Conservation (phyloP, 2,329 filamentous ascomycete genomes). For the Monosporascus sp. region DNA sequence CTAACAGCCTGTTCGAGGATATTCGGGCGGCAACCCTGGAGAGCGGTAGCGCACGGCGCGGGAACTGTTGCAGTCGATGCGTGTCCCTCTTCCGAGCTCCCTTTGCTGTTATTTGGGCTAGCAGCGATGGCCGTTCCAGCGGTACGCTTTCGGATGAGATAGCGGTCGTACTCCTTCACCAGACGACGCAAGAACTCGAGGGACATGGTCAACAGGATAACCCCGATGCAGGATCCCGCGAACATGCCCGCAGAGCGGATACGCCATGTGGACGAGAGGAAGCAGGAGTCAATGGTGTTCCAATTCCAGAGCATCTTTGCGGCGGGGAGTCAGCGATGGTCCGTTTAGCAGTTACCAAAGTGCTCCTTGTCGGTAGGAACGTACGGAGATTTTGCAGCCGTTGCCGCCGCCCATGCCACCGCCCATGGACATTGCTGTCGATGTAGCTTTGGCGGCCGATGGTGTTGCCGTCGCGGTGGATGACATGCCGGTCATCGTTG, state of each 20-base stretch:
- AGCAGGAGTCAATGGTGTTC: constrained; percentile 68
- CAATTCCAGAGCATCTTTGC: constrained; percentile 75
- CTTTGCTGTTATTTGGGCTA: background rate
- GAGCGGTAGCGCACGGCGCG: background rate
- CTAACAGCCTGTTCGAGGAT: constrained; percentile 62
- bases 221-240: constrained; percentile 74
- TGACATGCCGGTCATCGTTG: constrained; percentile 13
- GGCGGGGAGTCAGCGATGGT: background rate
- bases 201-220: constrained; percentile 65
- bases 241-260: constrained; percentile 68
- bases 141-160: constrained; percentile 52
- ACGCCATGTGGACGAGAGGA: constrained; percentile 66
- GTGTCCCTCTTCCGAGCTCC: background rate
- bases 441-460: constrained; percentile 3
- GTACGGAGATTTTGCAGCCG: constrained; percentile 39
- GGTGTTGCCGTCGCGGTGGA: constrained; percentile 9
- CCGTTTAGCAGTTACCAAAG: constrained; percentile 1
- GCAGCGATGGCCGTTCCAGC: constrained; percentile 19
- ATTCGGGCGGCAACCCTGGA: constrained; percentile 47
- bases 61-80: background rate
- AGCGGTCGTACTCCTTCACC: constrained; percentile 68
- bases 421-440: constrained; percentile 5
- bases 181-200: constrained; percentile 70
- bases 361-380: constrained; percentile 23
- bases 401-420: constrained; percentile 16